phyloP scores from a whole-genome alignment of 2,329 filamentous ascomycete species.

The Escovopsis sp. region DNA sequence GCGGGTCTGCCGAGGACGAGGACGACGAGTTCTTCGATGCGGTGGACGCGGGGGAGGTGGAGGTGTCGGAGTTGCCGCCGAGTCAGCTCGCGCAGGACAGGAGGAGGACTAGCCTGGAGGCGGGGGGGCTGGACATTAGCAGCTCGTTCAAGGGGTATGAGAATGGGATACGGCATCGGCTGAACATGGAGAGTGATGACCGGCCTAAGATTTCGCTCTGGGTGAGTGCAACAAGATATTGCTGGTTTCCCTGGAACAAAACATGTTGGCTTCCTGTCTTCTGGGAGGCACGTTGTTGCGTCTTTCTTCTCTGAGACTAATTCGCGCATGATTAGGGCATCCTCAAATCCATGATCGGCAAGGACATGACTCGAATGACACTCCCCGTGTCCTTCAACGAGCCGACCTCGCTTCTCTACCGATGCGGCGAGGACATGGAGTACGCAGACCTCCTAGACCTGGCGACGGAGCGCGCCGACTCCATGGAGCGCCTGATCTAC shows the following conservation, averaged over 20 bases:
- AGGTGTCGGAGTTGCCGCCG: conserved; percentile 54
- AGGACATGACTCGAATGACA: conserved; percentile 99
- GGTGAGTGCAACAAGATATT: conserved; percentile 40
- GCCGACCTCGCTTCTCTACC: conserved; percentile 85
- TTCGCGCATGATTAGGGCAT: conserved; percentile 50
- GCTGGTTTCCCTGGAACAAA: not conserved
- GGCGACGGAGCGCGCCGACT: conserved; percentile 71
- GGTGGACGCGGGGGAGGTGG: conserved; percentile 81
- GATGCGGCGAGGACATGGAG: conserved; percentile 95
- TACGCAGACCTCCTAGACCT: conserved; percentile 85
- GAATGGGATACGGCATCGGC: conserved; percentile 60
- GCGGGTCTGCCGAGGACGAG: conserved; percentile 65
- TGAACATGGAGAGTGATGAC: conserved; percentile 86
- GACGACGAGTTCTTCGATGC: conserved; percentile 97
- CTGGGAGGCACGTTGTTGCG: no score
- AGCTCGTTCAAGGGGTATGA: conserved; percentile 82
- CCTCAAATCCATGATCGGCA: conserved; percentile 97
- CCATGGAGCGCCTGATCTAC: conserved; percentile 83
- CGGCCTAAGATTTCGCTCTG: conserved; percentile 89
- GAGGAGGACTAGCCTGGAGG: conserved; percentile 23
- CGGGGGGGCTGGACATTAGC: conserved; percentile 46
- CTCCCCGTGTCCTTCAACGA: conserved; percentile 97
- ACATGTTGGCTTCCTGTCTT: no score
- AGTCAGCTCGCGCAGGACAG: conserved; percentile 27
- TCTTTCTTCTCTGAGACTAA: no score